phyloP scores from a whole-genome alignment of 257 asterid genomes.

The Dorcoceras hygrometricum region DNA sequence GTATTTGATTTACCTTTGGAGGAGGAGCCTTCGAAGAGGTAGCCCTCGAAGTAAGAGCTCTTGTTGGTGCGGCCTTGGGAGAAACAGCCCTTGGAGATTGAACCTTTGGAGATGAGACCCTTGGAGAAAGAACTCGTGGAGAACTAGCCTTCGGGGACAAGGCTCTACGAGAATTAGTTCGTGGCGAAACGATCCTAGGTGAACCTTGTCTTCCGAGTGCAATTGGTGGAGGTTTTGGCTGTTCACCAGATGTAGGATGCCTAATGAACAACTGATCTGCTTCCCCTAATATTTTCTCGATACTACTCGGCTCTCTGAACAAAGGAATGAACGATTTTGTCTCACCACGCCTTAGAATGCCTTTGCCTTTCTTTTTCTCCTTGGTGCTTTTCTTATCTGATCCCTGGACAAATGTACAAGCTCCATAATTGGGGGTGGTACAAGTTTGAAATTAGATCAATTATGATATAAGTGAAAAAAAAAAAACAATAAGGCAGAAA shows the following conservation, averaged over 20 bases:
- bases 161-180: slow-evolving; percentile 30
- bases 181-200: slow-evolving; percentile 48
- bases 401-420: slow-evolving; percentile 41
- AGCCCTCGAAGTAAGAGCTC: slow-evolving; percentile 26
- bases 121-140: slow-evolving; percentile 40
- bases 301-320: slow-evolving; percentile 91
- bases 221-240: slow-evolving; percentile 46
- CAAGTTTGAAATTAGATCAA: background rate
- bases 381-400: slow-evolving; percentile 57
- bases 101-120: slow-evolving; percentile 31
- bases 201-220: slow-evolving; percentile 39
- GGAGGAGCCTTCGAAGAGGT: slow-evolving; percentile 27
- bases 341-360: slow-evolving; percentile 57
- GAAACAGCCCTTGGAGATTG: slow-evolving; percentile 36
- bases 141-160: slow-evolving; percentile 30
- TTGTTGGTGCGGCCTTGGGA: slow-evolving; percentile 35
- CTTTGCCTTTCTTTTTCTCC: slow-evolving; percentile 79
- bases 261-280: slow-evolving; percentile 66
- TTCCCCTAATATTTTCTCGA: slow-evolving; percentile 91
- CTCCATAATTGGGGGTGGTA: background rate
- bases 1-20: slow-evolving; percentile 35
- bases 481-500: background rate
- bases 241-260: slow-evolving; percentile 44
- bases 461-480: background rate
- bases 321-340: slow-evolving; percentile 73